phyloP scores from a whole-genome alignment of 2,329 filamentous ascomycete genomes.

The Colletotrichum navitas region DNA sequence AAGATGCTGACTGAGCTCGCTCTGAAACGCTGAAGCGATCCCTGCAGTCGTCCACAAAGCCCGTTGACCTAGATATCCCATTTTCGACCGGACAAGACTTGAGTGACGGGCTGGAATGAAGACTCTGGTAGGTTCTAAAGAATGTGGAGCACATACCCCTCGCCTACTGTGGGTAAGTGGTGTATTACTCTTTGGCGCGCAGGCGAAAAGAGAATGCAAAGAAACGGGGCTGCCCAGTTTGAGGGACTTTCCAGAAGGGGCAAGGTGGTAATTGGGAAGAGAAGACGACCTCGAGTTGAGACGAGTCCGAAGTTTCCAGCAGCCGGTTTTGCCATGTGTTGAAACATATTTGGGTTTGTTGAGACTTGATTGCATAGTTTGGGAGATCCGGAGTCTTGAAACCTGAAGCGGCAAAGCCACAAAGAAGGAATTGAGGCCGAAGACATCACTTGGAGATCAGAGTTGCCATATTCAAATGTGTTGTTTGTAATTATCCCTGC shows the following conservation, averaged over 20 bases:
- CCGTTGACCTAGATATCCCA: background rate
- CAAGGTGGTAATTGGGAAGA: conserved; percentile 27
- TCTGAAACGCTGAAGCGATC: too few species aligned
- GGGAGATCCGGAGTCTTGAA: conserved; percentile 17
- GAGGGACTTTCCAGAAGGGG: conserved; percentile 24
- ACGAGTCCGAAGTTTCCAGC: conserved; percentile 23
- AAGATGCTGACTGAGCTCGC: background rate
- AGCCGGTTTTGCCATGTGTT: conserved; percentile 16
- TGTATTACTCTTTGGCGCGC: conserved; percentile 26
- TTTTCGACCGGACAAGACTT: background rate
- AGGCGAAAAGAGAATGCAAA: background rate
- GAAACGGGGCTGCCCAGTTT: background rate
- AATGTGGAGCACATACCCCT: conserved; percentile 20
- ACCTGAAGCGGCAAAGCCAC: background rate
- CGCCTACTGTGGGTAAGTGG: background rate
- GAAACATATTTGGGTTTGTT: conserved; percentile 34
- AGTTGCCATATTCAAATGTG: background rate
- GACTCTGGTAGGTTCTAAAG: conserved; percentile 28
- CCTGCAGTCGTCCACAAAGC: background rate
- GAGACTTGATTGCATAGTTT: conserved; percentile 3
- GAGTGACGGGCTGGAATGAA: conserved; percentile 1
- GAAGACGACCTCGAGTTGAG: conserved; percentile 17
- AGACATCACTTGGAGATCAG: conserved; percentile 1
- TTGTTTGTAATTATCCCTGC: conserved; percentile 23
- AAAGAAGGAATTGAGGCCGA: background rate